Evolutionary conservation across 129 eudicot genomes (phyloP).

Genomic region (Erigeron canadensis): DNA sequence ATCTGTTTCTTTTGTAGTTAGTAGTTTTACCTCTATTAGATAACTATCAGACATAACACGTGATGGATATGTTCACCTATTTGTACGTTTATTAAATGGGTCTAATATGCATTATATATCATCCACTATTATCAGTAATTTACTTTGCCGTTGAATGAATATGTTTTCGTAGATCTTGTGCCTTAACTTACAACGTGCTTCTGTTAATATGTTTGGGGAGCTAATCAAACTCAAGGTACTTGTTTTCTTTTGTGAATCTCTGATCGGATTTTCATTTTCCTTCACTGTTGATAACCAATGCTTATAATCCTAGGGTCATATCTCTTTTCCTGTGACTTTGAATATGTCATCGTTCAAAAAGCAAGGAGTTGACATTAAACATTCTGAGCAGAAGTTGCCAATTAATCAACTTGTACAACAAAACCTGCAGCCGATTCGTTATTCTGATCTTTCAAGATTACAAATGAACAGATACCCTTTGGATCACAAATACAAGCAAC

Average conservation of each 20-base stretch:
- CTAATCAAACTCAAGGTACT: constrained; percentile 68
- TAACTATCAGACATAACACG: too few species aligned
- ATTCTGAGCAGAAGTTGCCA: constrained; percentile 37
- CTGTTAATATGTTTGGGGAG: constrained; percentile 64
- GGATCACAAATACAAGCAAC: constrained; percentile 21
- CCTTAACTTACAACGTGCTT: constrained; percentile 84
- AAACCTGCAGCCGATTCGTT: constrained; percentile 26
- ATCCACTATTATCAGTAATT: not conserved
- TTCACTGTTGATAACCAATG: constrained; percentile 18
- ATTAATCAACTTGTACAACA: constrained; percentile 18
- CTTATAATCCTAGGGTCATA: constrained; percentile 61
- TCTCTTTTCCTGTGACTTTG: constrained; percentile 72
- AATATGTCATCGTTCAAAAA: constrained; percentile 53
- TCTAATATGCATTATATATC: not conserved
- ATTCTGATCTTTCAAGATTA: constrained; percentile 26
- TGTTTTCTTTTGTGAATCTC: not conserved
- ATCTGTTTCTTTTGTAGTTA: too few species aligned
- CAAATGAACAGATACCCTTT: constrained; percentile 19
- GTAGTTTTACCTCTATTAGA: too few species aligned
- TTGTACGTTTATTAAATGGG: too few species aligned
- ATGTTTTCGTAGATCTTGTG: constrained; percentile 64
- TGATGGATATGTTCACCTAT: too few species aligned
- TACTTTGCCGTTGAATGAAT: not conserved
- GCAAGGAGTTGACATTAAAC: constrained; percentile 45
- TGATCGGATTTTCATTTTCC: not conserved